Conservation (phyloP, 768 basidiomycete genomes). For the Panellus pusillus region DNA sequence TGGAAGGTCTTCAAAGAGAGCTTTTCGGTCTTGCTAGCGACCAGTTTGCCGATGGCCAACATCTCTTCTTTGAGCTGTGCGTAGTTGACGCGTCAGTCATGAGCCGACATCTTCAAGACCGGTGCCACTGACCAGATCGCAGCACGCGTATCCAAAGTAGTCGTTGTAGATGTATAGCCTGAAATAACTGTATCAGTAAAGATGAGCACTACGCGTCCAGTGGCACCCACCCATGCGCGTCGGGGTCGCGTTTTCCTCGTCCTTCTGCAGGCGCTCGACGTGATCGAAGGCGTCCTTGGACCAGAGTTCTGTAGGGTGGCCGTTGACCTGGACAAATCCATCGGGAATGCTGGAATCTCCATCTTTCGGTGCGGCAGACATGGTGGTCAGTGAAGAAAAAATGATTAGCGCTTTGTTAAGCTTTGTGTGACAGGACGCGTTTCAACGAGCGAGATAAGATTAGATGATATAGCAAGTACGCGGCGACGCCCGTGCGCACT, state of each 20-base stretch:
- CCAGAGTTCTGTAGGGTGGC: constrained; percentile 9
- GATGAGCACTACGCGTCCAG: background rate
- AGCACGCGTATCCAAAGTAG: constrained; percentile 19
- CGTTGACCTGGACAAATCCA: constrained; percentile 12
- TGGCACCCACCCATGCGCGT: constrained; percentile 14
- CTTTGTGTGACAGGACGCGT: too few species aligned
- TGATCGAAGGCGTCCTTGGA: constrained; percentile 14
- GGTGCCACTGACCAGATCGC: constrained; percentile 1
- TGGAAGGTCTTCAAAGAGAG: constrained; percentile 5
- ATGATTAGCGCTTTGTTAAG: too few species aligned
- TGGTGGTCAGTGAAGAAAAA: background rate
- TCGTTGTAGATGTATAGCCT: constrained; percentile 16
- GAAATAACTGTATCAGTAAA: background rate
- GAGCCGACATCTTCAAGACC: too few species aligned
- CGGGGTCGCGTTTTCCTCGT: constrained; percentile 13
- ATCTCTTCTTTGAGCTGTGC: constrained; percentile 15
- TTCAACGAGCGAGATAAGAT: too few species aligned
- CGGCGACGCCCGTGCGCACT: too few species aligned
- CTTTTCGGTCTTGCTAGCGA: constrained; percentile 9
- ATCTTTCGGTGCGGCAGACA: background rate
- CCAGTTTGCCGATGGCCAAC: constrained; percentile 10
- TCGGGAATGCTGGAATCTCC: constrained; percentile 2
- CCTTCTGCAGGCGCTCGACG: constrained; percentile 12
- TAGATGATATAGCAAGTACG: too few species aligned
- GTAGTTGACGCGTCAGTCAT: background rate